Evolutionary conservation across 257 asterid genomes (phyloP), one percentile per base, ranked within the genome.

Genomic region (Fraxinus cuspidata): DNA sequence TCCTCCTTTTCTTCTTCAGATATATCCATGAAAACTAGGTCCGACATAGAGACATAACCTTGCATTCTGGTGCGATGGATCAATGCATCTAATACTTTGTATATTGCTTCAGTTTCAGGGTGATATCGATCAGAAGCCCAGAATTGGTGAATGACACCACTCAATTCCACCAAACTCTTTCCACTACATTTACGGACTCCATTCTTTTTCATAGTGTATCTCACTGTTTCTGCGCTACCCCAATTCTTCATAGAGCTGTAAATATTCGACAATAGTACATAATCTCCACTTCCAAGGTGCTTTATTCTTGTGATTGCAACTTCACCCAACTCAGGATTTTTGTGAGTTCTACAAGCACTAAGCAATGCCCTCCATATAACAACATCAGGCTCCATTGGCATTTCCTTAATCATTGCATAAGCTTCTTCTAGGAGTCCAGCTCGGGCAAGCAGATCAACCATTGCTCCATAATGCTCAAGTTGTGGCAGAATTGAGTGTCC

Each of bases 1-100:
- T 89, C 94, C 83, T 85, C 97, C 87, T 90, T 93, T 83, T 93
- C 97, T 83, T 92, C 97, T 78, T 92, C 95, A 2, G 94, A 87
- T 75, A 92, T 84, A 80, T 93, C 97, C 95, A 93, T 92, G 87
- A 92, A 84, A 76, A 93, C 98, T 73, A 89, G 72, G 35, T 90
- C 92, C 0, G 80, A 73, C 12, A 44, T 81, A 16, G 87, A 77
- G 42, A 78, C 56, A 83, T 88, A 88, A 37, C 98, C 98, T 85
- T 85, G 90, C 86, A 75, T 85, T 84, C 81, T 90, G 32, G 90
- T 78, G 51, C 85, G 86, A 15, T 47, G 77, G 19, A 87, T 81
- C 85, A 93, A 83, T 71, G 82, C 81, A 49, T 87, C 86, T 83
- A 91, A 86, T n/a, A 89, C 44, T 82, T 73, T 84, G 85, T 92